Evolutionary conservation across 305 asterid species (phyloP).

Genomic region (Rubia tinctorum): DNA sequence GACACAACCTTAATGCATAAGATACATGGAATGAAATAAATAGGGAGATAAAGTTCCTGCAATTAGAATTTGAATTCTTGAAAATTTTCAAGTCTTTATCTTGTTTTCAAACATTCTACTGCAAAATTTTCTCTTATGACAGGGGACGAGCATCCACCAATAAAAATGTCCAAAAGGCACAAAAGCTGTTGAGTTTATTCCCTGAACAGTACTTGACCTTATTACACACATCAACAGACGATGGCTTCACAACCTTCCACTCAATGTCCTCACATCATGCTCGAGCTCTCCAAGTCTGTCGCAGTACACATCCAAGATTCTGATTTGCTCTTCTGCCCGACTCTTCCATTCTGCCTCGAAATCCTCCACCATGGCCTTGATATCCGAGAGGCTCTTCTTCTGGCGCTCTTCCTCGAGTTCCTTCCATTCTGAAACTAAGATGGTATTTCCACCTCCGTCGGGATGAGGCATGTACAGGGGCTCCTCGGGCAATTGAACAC

Average conservation of each 20-base stretch:
- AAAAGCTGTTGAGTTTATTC: too few species aligned
- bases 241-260: background rate
- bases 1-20: too few species aligned
- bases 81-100: too few species aligned
- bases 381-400: background rate
- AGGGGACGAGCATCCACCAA: too few species aligned
- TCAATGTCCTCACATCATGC: background rate
- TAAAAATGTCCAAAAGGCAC: too few species aligned
- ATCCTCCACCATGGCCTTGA: conserved; percentile 1
- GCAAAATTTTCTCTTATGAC: too few species aligned
- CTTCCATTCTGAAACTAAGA: conserved; percentile 6
- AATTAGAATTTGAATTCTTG: too few species aligned
- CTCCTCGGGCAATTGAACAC: conserved; percentile 10
- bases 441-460: conserved; percentile 11
- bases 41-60: too few species aligned
- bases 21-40: too few species aligned
- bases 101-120: too few species aligned
- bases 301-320: background rate
- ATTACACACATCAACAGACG: too few species aligned
- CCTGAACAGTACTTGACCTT: too few species aligned
- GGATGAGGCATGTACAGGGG: conserved; percentile 15
- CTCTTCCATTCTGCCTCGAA: background rate
- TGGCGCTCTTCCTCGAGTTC: background rate
- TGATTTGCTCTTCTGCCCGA: background rate
- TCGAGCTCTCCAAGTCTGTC: background rate